phyloP scores from a whole-genome alignment of 768 basidiomycete genomes.

The Tylopilus vinaceipallidus region DNA sequence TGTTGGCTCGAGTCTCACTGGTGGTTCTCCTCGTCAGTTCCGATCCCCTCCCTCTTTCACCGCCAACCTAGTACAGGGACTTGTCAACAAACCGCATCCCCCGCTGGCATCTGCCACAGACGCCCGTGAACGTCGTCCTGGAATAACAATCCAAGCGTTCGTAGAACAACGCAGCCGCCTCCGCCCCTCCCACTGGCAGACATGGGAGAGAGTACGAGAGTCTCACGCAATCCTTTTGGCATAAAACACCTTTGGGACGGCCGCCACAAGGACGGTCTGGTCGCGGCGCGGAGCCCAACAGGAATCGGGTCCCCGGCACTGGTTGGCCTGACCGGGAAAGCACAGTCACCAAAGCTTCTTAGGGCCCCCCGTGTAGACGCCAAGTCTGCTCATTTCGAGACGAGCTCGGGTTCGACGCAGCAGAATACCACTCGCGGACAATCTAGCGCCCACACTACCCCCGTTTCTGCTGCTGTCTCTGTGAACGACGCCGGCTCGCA shows the following conservation, averaged over 20 bases:
- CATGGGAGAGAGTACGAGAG: conserved; percentile 9
- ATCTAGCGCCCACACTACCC: conserved; percentile 21
- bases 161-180: conserved; percentile 29
- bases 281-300: conserved; percentile 2
- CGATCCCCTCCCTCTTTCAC: conserved; percentile 33
- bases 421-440: conserved; percentile 17
- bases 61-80: conserved; percentile 28
- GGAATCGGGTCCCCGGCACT: conserved; percentile 27
- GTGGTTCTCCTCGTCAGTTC: conserved; percentile 19
- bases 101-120: not conserved
- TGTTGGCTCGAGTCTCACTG: no score
- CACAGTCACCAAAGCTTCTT: conserved; percentile 19
- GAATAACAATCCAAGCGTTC: conserved; percentile 25
- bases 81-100: conserved; percentile 22
- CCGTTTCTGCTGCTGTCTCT: not conserved
- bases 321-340: not conserved
- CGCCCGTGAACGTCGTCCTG: not conserved
- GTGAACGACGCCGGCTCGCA: conserved; percentile 7
- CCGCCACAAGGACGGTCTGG: conserved; percentile 21
- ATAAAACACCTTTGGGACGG: conserved; percentile 10
- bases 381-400: conserved; percentile 25
- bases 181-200: conserved; percentile 30
- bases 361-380: conserved; percentile 23
- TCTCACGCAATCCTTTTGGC: conserved; percentile 12
- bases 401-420: conserved; percentile 27